Base-by-base conservation (phyloP, 2,329 filamentous ascomycete genomes). In the Verticillium dahliae region DNA sequence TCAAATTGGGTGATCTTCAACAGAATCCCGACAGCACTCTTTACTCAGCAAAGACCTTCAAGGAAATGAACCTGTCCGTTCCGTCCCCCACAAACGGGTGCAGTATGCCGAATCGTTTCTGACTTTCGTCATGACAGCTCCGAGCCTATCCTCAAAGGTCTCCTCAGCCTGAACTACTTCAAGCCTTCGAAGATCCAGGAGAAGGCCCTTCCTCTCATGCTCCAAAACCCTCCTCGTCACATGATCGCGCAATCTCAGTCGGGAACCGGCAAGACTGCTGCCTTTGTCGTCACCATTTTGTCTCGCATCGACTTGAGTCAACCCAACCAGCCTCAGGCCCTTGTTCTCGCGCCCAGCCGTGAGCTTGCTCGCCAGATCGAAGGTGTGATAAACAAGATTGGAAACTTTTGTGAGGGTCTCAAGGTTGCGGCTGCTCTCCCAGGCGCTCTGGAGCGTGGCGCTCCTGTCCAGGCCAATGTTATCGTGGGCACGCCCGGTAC, bases 191-290 rank as follows among this genome's bases (percentile, higher is more conserved):
- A 99, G 80, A 96, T 99, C 67, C 95, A 99, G 79, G 95, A 97
- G 75, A 91, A 90, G 69, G 95, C 95, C 1, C 84, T 99, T 18
- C 95, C 95, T 34, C 83, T 99, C 61, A 90, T 99, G 71, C 85
- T 99, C 65, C 80, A 85, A 69, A 82, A 97, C 71, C 94, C 95
- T n/a, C 90, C 94, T 0, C 83, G 84, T 66, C 98, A 98, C 76
- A 90, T 99, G 84, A 94, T 99, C 71, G 95, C 93, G 3, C 95
- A 99, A 77, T 99, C 95, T n/a, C 95, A 99, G 76, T 99, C 95
- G 2, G 95, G 95, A 69, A 99, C 95, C 22, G 95, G 95, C 71
- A 99, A 99, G 81, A 99, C 95, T 0, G 95, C 93, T 22, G 95
- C 95, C 27, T 99, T 99, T 74, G 91, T 95, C 56, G 88, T 97